These are phyloP conservation scores for Paecilomyces niveus DNA, from an alignment of 2,329 filamentous ascomycete genomes.

Conservation along the genomic window DNA sequence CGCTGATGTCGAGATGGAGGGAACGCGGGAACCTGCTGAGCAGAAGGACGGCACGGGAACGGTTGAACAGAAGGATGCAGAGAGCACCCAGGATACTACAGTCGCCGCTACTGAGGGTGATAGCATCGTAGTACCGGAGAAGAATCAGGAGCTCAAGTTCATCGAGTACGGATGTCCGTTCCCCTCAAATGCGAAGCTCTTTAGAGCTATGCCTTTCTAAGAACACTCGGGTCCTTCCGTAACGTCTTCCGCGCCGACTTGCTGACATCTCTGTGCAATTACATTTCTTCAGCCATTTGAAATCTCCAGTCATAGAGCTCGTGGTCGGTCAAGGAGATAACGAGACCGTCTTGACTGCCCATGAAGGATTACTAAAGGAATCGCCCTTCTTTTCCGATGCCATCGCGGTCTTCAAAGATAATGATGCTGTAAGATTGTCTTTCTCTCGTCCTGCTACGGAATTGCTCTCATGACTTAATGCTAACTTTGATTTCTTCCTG, in stretches of 20 bases:
- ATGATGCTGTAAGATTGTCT: constrained; percentile 48
- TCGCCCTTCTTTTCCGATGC: constrained; percentile 67
- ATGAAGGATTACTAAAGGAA: constrained; percentile 66
- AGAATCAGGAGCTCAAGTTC: constrained; percentile 17
- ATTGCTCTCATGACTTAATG: not conserved
- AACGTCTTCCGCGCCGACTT: not conserved
- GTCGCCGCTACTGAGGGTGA: constrained; percentile 11
- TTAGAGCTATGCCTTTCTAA: not conserved
- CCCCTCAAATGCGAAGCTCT: not conserved
- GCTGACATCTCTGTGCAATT: not conserved
- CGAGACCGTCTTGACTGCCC: constrained; percentile 63
- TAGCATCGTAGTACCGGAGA: constrained; percentile 10
- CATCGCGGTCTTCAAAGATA: constrained; percentile 55
- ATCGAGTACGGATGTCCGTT: constrained; percentile 18
- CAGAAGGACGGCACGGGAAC: not conserved
- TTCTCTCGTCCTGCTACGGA: not conserved
- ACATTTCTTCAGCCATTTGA: constrained; percentile 45
- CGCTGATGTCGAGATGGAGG: constrained; percentile 21
- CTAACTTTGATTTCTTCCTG: not conserved
- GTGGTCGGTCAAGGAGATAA: constrained; percentile 55
- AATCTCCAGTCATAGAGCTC: constrained; percentile 62
- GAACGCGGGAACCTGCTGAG: constrained; percentile 9
- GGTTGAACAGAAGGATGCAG: constrained; percentile 10
- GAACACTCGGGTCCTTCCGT: not conserved
- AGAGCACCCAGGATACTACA: constrained; percentile 10